Evolutionary conservation across 495 filamentous ascomycete species (phyloP), one percentile per base, ranked within the genome.

Genomic region (Trichoderma reesei): DNA sequence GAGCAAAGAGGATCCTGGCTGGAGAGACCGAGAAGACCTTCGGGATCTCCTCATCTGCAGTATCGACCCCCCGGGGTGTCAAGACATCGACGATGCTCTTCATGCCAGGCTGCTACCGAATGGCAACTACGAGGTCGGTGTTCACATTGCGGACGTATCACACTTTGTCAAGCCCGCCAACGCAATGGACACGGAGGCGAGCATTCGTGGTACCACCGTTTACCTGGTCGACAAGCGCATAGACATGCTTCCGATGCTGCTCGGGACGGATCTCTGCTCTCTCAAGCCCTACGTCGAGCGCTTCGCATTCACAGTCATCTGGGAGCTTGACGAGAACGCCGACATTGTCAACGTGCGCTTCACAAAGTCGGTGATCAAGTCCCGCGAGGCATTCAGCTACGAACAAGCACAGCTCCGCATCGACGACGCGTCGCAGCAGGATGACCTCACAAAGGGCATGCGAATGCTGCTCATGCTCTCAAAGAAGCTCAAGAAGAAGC

Each of bases 211-310:
- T 65, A 98, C 94, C 3, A 98, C 95, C 0, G 94, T 98, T 37
- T 98, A 98, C 69, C 80, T 98, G 33, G 95, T 98, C 2, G 94
- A 98, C 75, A 98, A 98, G 78, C 92, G 94, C 67, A 98, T 98
- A 68, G 94, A 98, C 77, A 98, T 98, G 95, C 81, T 98, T 72
- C 95, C 95, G 18, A 90, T 89, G 82, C 85, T 98, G 33, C 83
- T 98, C 16, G 94, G 94, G 38, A 98, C 94, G 2, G 94, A 98
- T 67, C 79, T 98, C 3, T 98, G 94, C 77, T 98, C 94, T 10
- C 82, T 98, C 41, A 98, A 98, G 70, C 95, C 95, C 5, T 95
- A 97, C 70, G 91, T 98, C 36, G 94, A 98, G 73, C 91, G 95
- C 13, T 98, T 91, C 71, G 92, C 95, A 13, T 98, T 98, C 75